Percentiles rank a stretch among this genome's conserved stretches.
Evolutionary conservation across 140 eudicot genomes (phyloP).

Genomic region (Ambrosia hybrid): DNA sequence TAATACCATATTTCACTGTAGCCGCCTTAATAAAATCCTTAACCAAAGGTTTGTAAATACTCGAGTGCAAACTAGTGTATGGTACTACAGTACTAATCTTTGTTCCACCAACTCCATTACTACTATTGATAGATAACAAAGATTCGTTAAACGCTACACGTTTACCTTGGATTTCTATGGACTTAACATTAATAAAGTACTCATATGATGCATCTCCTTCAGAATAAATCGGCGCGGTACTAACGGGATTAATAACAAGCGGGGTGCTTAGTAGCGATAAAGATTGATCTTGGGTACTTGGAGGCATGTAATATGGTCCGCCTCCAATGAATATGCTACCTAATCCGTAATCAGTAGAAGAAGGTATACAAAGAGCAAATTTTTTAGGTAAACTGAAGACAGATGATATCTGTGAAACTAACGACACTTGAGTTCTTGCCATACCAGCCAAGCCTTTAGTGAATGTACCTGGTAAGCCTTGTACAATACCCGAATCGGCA

Average conservation of each 20-base stretch:
- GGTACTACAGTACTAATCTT: conserved; percentile 39
- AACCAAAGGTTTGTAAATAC: conserved; percentile 31
- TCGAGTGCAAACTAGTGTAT: conserved; percentile 32
- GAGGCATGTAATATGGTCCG: conserved; percentile 43
- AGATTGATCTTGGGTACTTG: conserved; percentile 27
- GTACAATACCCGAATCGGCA: not conserved
- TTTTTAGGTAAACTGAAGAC: conserved; percentile 30
- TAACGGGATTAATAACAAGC: conserved; percentile 42
- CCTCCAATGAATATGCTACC: conserved; percentile 49
- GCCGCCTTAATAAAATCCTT: conserved; percentile 33
- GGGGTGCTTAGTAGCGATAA: conserved; percentile 35
- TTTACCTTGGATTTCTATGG: conserved; percentile 30
- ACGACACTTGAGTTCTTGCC: conserved; percentile 29
- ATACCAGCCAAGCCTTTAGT: conserved; percentile 42
- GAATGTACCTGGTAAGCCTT: conserved; percentile 24
- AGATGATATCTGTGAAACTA: conserved; percentile 28
- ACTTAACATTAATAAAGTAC: conserved; percentile 36
- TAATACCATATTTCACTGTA: conserved; percentile 2
- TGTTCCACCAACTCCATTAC: conserved; percentile 46
- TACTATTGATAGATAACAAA: conserved; percentile 30
- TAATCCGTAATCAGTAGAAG: conserved; percentile 23
- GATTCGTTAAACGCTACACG: conserved; percentile 20
- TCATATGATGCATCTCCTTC: conserved; percentile 39
- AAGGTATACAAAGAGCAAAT: conserved; percentile 50
- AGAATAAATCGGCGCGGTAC: conserved; percentile 16